Conservation (phyloP, 345 rosid genomes). For the Punica granatum region DNA sequence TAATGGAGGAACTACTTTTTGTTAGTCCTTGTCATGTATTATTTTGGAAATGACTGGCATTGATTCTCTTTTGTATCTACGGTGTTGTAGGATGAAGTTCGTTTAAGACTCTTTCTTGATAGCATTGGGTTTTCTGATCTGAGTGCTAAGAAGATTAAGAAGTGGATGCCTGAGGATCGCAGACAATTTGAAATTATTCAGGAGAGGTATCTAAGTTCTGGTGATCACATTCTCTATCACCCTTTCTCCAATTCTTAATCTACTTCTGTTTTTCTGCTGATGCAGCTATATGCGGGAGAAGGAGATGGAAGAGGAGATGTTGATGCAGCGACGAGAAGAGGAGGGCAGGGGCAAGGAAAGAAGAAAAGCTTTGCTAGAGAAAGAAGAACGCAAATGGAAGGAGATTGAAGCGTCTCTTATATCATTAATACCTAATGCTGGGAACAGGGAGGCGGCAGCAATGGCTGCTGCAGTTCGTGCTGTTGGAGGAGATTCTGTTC, state of each 20-base stretch:
- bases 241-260: conserved; percentile 5
- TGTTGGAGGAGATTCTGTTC: conserved; percentile 98
- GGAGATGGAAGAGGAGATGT: conserved; percentile 99
- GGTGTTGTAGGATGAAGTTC: conserved; percentile 81
- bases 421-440: conserved; percentile 97
- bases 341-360: conserved; percentile 99
- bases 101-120: conserved; percentile 93
- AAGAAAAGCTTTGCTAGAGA: conserved; percentile 94
- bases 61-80: background rate
- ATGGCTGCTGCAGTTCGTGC: conserved; percentile 99
- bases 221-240: conserved; percentile 1
- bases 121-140: conserved; percentile 97
- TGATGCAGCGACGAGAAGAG: conserved; percentile 98
- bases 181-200: conserved; percentile 96
- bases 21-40: conserved; percentile 10
- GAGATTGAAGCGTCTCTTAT: conserved; percentile 99
- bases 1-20: conserved; percentile 20
- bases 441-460: conserved; percentile 99
- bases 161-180: conserved; percentile 99
- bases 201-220: conserved; percentile 57
- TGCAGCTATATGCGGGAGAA: conserved; percentile 90
- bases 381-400: conserved; percentile 99
- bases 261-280: conserved; percentile 6
- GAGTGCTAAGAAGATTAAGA: conserved; percentile 95
- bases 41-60: background rate